Evolutionary conservation across 2,329 filamentous ascomycete species (phyloP), one percentile per base, ranked within the genome.

Genomic region (Immersiporthe knoxdaviesiana): DNA sequence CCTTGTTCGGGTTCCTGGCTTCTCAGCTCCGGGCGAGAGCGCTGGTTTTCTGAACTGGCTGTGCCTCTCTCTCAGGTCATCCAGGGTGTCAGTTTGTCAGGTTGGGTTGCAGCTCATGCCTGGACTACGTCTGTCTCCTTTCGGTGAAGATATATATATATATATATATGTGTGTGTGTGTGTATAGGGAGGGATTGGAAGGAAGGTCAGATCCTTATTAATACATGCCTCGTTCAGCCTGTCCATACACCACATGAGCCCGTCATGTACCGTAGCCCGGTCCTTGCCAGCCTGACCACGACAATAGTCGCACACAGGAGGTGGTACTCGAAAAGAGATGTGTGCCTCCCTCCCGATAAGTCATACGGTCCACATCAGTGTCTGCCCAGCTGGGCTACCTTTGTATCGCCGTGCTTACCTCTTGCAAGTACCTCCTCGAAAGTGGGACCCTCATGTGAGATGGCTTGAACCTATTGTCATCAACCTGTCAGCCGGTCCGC

Each of bases 91-190:
- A 47, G 37, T 56, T 63, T 63, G 58, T 58, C 37, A 58, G 68
- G 66, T 60, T 63, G 52, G 30, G 58, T 68, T 68, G 68, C 66
- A 65, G n/a, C n/a, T 70, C 58, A 61, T 65, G 27, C 27, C 50
- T 44, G n/a, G n/a, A n/a, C n/a, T n/a, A n/a, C n/a, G n/a, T n/a
- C n/a, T n/a, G n/a, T n/a, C n/a, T n/a, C n/a, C n/a, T n/a, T n/a
- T n/a, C n/a, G n/a, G n/a, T n/a, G n/a, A n/a, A n/a, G n/a, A n/a
- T n/a, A n/a, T n/a, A n/a, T n/a, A n/a, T n/a, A n/a, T n/a, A n/a
- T n/a, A n/a, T n/a, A n/a, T n/a, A n/a, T n/a, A n/a, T n/a, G n/a
- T n/a, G n/a, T n/a, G n/a, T n/a, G n/a, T n/a, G n/a, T n/a, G n/a
- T n/a, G n/a, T n/a, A n/a, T n/a, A 2, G 21, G 47, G 21, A 50